Percentiles rank a stretch among this genome's conserved stretches.
Evolutionary conservation across 352 stramenopile species (phyloP).

Genomic region (Phytopythium boreale): DNA sequence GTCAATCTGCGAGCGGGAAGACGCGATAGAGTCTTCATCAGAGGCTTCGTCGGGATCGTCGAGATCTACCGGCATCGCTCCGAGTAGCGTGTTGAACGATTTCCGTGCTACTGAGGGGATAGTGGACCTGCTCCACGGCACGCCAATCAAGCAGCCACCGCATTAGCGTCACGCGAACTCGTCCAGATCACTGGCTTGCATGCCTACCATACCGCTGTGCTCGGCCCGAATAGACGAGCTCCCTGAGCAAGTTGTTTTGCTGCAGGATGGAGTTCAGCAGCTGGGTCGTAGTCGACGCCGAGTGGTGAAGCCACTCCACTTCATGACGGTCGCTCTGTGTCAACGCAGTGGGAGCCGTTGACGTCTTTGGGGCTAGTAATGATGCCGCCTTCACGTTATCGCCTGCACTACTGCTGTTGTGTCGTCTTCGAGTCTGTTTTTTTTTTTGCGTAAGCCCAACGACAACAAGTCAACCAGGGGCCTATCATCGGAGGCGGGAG

Average conservation of each 20-base stretch:
- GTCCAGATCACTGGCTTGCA: background rate
- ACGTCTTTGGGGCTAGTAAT: background rate
- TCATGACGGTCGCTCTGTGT: background rate
- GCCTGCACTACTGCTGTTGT: background rate
- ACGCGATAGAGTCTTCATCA: background rate
- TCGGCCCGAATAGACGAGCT: constrained; percentile 12
- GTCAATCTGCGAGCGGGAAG: background rate
- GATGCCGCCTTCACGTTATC: background rate
- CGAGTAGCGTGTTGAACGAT: background rate
- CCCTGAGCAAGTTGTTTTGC: constrained; percentile 27
- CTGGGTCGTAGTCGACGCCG: constrained; percentile 1
- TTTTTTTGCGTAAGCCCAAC: background rate
- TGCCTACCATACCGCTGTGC: constrained; percentile 9
- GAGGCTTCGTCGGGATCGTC: background rate
- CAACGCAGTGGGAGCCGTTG: background rate
- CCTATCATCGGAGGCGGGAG: too few relatives aligned
- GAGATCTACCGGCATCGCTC: background rate
- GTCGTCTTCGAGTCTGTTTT: background rate
- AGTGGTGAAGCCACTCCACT: background rate
- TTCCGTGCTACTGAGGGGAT: background rate
- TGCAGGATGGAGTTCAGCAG: constrained; percentile 20
- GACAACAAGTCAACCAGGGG: background rate
- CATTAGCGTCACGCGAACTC: background rate
- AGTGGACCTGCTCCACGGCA: background rate
- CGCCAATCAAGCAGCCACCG: background rate